phyloP scores from a whole-genome alignment of 1,284 basidiomycete genomes.

The Apiotrichum sp. region DNA sequence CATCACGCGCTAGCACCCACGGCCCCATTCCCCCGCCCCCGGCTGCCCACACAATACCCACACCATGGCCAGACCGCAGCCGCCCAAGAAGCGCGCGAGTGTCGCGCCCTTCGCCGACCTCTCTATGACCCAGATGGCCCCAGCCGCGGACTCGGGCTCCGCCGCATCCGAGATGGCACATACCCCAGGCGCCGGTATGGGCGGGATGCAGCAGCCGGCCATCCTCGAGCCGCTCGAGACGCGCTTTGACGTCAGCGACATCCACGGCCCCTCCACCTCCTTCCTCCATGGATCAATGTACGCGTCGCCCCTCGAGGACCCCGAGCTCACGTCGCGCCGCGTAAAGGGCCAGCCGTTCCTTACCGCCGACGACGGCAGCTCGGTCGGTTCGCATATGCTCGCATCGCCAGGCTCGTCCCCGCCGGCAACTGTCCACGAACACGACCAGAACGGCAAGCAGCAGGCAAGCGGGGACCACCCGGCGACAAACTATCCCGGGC shows the following conservation, averaged over 20 bases:
- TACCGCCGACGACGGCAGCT: neutral
- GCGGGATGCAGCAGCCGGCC: no score
- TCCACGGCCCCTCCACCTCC: neutral
- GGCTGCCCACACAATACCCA: no score
- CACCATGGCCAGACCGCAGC: neutral
- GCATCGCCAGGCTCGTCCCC: neutral
- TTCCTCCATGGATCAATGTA: neutral
- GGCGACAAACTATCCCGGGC: slow-evolving; percentile 23
- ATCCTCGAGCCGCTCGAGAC: neutral
- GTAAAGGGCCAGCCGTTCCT: neutral
- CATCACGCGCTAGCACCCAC: neutral
- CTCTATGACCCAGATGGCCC: slow-evolving; percentile 6
- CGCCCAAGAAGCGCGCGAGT: neutral
- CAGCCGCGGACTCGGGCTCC: neutral
- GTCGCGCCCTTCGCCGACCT: neutral
- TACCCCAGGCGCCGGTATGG: no score
- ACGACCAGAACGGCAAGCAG: neutral
- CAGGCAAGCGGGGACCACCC: no score
- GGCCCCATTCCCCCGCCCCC: no score
- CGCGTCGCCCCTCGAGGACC: slow-evolving; percentile 5
- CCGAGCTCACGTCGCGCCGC: neutral
- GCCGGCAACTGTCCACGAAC: neutral
- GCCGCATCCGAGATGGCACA: neutral
- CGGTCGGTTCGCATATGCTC: neutral
- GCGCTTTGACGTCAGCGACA: neutral